phyloP scores from a whole-genome alignment of 306 rosid species.

The Quillaja saponaria region DNA sequence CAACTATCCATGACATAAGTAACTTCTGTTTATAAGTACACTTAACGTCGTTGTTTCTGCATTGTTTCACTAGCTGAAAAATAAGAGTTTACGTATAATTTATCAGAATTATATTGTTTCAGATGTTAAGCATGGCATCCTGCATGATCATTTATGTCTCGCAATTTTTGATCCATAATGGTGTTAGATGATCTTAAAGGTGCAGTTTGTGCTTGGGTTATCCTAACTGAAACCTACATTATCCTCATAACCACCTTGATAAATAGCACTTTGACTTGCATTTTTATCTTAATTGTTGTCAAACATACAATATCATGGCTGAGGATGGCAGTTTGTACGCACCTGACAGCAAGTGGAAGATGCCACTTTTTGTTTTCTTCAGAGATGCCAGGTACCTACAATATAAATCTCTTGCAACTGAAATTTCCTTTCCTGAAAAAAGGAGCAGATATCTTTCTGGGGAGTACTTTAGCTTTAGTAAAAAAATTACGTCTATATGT shows the following conservation, averaged over 20 bases:
- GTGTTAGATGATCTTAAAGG: neutral
- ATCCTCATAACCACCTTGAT: neutral
- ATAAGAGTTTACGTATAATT: neutral
- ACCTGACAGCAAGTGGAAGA: constrained; percentile 46
- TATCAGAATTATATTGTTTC: neutral
- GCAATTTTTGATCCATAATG: constrained; percentile 12
- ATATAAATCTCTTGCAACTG: neutral
- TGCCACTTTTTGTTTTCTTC: constrained; percentile 84
- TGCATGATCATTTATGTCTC: constrained; percentile 5
- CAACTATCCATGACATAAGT: neutral
- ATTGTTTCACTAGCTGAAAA: neutral
- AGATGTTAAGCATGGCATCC: constrained; percentile 1
- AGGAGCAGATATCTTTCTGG: no score
- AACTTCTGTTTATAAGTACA: neutral
- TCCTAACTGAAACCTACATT: neutral
- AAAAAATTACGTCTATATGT: no score
- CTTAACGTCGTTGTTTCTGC: neutral
- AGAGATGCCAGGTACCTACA: constrained; percentile 70
- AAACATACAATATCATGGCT: constrained; percentile 40
- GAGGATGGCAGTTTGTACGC: constrained; percentile 34
- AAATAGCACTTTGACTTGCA: neutral
- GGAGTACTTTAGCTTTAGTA: no score
- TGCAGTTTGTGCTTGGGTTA: constrained; percentile 27
- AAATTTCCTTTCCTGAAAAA: neutral
- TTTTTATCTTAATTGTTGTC: neutral